Evolutionary conservation across 1,139 yeast species (phyloP).

Genomic region (Wickerhamomyces sp.): DNA sequence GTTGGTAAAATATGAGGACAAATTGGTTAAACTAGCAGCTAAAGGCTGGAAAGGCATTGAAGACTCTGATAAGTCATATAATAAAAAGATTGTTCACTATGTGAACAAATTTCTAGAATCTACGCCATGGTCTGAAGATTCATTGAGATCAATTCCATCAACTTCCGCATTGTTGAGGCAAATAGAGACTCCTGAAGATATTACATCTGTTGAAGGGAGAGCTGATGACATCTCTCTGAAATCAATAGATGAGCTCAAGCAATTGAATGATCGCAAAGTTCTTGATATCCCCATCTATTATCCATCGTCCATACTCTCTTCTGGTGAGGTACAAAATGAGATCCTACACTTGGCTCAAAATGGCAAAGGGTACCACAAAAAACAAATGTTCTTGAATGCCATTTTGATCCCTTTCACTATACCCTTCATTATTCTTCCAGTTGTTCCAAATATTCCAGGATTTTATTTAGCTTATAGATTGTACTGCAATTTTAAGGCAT

Average conservation of each 20-base stretch:
- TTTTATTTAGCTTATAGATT: conserved; percentile 78
- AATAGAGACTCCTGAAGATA: conserved; percentile 7
- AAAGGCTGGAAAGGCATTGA: conserved; percentile 42
- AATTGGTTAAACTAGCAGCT: conserved; percentile 42
- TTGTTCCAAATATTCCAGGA: conserved; percentile 95
- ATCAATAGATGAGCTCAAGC: conserved; percentile 1
- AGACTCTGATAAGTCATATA: conserved; percentile 36
- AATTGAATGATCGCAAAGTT: conserved; percentile 3
- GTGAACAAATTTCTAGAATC: conserved; percentile 37
- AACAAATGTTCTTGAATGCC: conserved; percentile 43
- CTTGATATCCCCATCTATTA: conserved; percentile 24
- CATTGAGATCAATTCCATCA: conserved; percentile 47
- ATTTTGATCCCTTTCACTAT: conserved; percentile 71
- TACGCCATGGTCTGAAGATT: conserved; percentile 49
- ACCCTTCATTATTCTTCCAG: conserved; percentile 78
- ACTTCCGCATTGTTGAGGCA: conserved; percentile 24
- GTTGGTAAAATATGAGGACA: conserved; percentile 30
- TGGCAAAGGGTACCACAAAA: conserved; percentile 40
- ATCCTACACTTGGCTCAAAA: conserved; percentile 28
- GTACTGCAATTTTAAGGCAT: conserved; percentile 81
- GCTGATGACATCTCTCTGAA: background rate
- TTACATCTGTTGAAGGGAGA: conserved; percentile 5
- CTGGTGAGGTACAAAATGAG: conserved; percentile 21
- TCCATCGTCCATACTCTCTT: conserved; percentile 22
- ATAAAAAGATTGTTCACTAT: conserved; percentile 37